A percentile compares a stretch with the other conserved stretches of the same genome.
Evolutionary conservation across 768 basidiomycete species (phyloP).

Genomic region (Psilocybe cyanescens): DNA sequence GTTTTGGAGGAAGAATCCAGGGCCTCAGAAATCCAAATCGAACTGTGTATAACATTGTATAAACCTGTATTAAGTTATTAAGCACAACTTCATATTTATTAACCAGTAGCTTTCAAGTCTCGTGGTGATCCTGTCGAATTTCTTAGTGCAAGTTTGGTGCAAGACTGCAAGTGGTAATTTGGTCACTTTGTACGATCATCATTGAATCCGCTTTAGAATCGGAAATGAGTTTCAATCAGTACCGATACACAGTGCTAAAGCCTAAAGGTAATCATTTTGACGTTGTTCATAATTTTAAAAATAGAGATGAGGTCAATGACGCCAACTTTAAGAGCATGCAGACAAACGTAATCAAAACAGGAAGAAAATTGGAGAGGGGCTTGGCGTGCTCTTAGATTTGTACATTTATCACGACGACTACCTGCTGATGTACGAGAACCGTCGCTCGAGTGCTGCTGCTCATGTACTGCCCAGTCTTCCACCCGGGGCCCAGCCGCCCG

Average conservation of each 20-base stretch:
- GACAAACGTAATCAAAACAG: neutral
- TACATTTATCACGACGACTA: neutral
- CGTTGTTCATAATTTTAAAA: neutral
- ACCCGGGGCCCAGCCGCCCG: conserved; percentile 25
- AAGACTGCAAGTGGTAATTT: too few species aligned
- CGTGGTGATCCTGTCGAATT: too few species aligned
- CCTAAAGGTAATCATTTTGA: neutral
- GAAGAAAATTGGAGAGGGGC: neutral
- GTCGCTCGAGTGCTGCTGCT: conserved; percentile 2
- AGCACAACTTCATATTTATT: neutral
- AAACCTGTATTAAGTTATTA: neutral
- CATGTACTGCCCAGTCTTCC: conserved; percentile 16
- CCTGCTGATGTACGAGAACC: conserved; percentile 17
- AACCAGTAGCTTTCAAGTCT: too few species aligned
- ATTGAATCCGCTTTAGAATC: too few species aligned
- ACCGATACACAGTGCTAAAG: too few species aligned
- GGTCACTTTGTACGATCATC: too few species aligned
- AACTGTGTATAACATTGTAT: neutral
- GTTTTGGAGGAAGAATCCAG: conserved; percentile 12
- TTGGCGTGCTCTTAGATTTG: neutral
- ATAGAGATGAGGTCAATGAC: neutral
- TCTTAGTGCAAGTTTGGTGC: too few species aligned
- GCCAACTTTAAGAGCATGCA: neutral
- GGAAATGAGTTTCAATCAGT: too few species aligned
- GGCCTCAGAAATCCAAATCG: neutral